Conservation (phyloP, 1,284 basidiomycete species). For the Leccinum glutinopallens region DNA sequence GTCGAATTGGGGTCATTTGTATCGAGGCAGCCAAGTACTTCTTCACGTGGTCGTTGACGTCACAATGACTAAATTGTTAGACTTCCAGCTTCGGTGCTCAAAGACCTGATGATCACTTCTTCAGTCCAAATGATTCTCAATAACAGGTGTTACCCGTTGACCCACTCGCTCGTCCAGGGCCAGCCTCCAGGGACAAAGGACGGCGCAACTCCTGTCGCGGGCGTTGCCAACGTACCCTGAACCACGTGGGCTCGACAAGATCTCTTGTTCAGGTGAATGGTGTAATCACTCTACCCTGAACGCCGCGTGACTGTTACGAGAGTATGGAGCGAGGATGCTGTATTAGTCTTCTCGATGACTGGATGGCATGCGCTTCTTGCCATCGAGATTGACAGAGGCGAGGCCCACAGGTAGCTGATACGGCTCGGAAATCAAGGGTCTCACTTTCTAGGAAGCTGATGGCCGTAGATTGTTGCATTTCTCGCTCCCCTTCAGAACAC, state of each 20-base stretch:
- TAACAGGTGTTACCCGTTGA: not conserved
- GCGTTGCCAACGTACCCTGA: not conserved
- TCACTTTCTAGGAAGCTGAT: not conserved
- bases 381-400: not conserved
- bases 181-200: not conserved
- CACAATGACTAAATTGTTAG: not conserved
- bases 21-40: not conserved
- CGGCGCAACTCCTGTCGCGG: not conserved
- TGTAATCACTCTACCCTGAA: not conserved
- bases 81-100: not conserved
- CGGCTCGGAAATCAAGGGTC: not conserved
- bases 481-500: not conserved
- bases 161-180: not conserved
- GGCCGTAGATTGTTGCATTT: not conserved
- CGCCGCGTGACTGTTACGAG: not conserved
- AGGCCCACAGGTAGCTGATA: not conserved
- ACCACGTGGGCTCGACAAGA: not conserved
- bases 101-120: not conserved
- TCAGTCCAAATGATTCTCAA: not conserved
- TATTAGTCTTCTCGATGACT: not conserved
- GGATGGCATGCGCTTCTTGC: constrained; percentile 1
- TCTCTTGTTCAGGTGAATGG: not conserved
- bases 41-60: not conserved
- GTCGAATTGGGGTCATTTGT: not conserved
- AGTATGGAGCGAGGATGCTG: not conserved